phyloP scores from a whole-genome alignment of 768 basidiomycete species.

The Termitomyces bulborhizus region DNA sequence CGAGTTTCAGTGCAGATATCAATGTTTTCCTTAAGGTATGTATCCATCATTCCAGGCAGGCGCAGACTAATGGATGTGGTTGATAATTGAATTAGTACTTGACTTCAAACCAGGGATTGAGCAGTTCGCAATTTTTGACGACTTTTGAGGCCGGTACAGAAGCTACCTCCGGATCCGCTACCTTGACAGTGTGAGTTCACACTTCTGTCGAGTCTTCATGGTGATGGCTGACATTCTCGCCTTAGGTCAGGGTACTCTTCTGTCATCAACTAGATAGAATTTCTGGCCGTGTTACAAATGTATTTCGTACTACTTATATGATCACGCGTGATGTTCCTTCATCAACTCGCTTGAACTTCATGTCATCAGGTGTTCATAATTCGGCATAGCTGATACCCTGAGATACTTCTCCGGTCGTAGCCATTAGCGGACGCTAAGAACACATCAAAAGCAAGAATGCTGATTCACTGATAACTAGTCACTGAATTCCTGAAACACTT shows the following conservation, averaged over 20 bases:
- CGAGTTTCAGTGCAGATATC: conserved; percentile 48
- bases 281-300: background rate
- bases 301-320: background rate
- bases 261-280: background rate
- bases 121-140: conserved; percentile 47
- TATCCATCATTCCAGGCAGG: background rate
- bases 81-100: conserved; percentile 35
- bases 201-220: background rate
- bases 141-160: conserved; percentile 62
- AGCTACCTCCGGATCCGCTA: conserved; percentile 51
- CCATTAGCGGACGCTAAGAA: background rate
- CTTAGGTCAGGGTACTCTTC: background rate
- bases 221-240: background rate
- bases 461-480: no score
- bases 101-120: conserved; percentile 36
- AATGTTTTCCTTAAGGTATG: conserved; percentile 44
- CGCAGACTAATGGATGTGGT: background rate
- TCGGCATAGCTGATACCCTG: no score
- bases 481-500: no score
- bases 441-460: no score
- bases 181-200: conserved; percentile 41
- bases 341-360: background rate
- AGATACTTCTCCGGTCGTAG: background rate
- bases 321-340: background rate
- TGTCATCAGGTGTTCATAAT: no score